A percentile compares a stretch with the other conserved stretches of the same genome.
These are phyloP conservation scores for Lactifluus piperatus DNA, from an alignment of 768 basidiomycete species.

Conservation along the genomic window DNA sequence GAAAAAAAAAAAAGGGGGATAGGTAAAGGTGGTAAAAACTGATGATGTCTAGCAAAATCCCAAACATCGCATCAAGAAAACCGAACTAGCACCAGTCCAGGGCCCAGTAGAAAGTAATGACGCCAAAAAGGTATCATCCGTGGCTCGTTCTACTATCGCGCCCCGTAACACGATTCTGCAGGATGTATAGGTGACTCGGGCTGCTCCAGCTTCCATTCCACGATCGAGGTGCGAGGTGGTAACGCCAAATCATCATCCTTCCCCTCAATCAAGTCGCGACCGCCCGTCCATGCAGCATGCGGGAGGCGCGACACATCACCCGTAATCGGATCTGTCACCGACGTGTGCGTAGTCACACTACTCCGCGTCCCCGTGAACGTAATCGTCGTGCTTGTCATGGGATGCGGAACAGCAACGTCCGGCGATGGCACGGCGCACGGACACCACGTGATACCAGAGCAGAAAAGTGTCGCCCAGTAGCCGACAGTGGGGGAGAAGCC, in stretches of 20 bases:
- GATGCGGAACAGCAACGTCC: neutral
- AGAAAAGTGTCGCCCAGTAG: constrained; percentile 19
- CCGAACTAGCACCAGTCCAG: neutral
- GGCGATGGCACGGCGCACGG: neutral
- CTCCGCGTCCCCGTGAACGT: constrained; percentile 24
- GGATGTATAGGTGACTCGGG: constrained; percentile 8
- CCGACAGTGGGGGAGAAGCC: constrained; percentile 27
- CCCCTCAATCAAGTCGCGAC: neutral
- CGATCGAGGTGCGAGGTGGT: neutral
- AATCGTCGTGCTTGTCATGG: constrained; percentile 19
- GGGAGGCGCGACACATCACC: constrained; percentile 27
- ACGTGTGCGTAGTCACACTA: constrained; percentile 27
- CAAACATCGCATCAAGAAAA: neutral
- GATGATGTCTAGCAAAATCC: neutral
- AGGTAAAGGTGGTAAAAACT: neutral
- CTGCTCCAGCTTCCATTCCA: constrained; percentile 18
- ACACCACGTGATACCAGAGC: neutral
- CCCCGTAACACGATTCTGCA: constrained; percentile 14
- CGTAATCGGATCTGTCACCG: constrained; percentile 28
- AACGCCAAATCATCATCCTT: neutral
- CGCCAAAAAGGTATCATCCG: neutral
- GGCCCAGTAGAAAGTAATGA: neutral
- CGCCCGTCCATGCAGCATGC: constrained; percentile 16
- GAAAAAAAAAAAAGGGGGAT: neutral
- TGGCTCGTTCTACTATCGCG: constrained; percentile 1